Evolutionary conservation across 1,284 basidiomycete species (phyloP), one percentile per base, ranked within the genome.

Genomic region (Ceratobasidium sp.): DNA sequence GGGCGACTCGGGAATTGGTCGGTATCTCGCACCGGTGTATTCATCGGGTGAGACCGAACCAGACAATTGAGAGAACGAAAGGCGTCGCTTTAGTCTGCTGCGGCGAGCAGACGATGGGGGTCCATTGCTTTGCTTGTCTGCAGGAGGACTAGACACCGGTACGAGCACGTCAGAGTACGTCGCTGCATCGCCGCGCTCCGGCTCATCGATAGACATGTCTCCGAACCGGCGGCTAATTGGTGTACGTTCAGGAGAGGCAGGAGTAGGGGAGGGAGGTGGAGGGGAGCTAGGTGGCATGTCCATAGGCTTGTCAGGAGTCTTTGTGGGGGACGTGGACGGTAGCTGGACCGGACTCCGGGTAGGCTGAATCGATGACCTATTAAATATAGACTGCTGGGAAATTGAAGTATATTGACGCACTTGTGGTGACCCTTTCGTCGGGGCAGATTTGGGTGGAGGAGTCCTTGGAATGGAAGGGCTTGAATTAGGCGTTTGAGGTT

Each of bases 261-360:
- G 57, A 31, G 13, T 65, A 4, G 62, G 62, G 27, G 50, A 53
- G n/a, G 35, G 34, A 22, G 27, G 22, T 22, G 64, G 64, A 43
- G 64, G 64, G 17, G 64, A 67, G 38, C 64, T 67, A 40, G 64
- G 50, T 10, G 64, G 64, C 64, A 67, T 67, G 15, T 47, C 47
- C 35, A 5, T 55, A 20, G 43, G 50, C 5, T 40, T 32, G 22
- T 42, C 35, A 42, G 40, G 7, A 22, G 38, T 10, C 5, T 53
- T 42, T n/a, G 34, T 6, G 17, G 60, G 60, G 3, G 34, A 50
- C 10, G 40, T 2, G 34, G 47, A 25, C 1, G 29, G 10, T n/a
- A 10, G 20, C 52, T 22, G 47, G 35, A 29, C 25, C 7, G 57
- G 42, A 13, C 17, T 52, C 20, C 15, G 45, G 40, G 31, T 31